Percentiles rank a stretch among this genome's conserved stretches.
Conservation (phyloP, 345 rosid species). For the Arabis alpina region DNA sequence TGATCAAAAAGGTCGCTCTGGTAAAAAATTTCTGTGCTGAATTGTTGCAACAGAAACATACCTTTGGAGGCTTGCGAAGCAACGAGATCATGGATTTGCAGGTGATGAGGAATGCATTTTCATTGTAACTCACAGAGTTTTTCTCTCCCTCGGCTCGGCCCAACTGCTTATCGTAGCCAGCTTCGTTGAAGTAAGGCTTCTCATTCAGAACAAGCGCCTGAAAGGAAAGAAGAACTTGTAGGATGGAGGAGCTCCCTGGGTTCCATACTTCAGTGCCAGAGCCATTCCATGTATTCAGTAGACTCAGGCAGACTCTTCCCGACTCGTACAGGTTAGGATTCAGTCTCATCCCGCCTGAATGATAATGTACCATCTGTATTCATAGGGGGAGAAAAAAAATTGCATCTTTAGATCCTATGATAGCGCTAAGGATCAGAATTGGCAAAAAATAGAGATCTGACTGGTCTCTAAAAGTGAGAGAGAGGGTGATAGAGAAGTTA, state of each 20-base stretch:
- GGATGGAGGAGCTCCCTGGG: conserved; percentile 73
- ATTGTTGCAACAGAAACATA: conserved; percentile 39
- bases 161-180: conserved; percentile 83
- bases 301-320: conserved; percentile 91
- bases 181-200: conserved; percentile 95
- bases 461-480: conserved; percentile 8
- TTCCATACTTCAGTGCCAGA: conserved; percentile 89
- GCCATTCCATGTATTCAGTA: conserved; percentile 91
- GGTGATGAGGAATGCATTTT: conserved; percentile 76
- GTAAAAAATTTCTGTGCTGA: not conserved
- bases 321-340: conserved; percentile 94
- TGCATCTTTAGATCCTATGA: conserved; percentile 5
- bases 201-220: conserved; percentile 98
- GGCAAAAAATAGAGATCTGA: conserved; percentile 5
- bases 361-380: conserved; percentile 78
- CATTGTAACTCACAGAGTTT: conserved; percentile 87
- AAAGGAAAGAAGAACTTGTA: conserved; percentile 93
- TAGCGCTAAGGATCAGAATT: not conserved
- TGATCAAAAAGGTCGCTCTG: conserved; percentile 18
- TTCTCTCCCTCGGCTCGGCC: conserved; percentile 92
- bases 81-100: conserved; percentile 87
- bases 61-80: conserved; percentile 80
- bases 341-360: conserved; percentile 83
- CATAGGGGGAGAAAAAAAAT: conserved; percentile 8
- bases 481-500: conserved; percentile 14